Evolutionary conservation across 192 early-diverging fungal genomes (phyloP).

Genomic region (Lobosporangium transversale): DNA sequence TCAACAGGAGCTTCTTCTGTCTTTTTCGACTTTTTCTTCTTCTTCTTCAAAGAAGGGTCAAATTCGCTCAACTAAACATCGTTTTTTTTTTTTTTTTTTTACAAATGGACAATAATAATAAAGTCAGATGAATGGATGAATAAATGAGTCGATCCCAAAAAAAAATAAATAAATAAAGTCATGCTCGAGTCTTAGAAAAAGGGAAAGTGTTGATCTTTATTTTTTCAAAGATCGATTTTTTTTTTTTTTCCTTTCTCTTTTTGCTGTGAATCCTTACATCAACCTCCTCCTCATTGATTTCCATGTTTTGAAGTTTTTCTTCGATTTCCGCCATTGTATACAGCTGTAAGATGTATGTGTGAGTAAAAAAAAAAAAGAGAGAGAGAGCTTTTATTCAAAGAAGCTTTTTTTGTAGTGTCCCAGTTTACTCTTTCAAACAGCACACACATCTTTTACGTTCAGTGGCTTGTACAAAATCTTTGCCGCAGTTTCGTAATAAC

Average conservation of each 20-base stretch:
- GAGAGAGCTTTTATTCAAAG: too few species aligned
- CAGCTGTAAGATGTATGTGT: background rate
- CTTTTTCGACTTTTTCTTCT: conserved; percentile 28
- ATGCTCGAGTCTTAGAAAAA: background rate
- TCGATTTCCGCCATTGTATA: conserved; percentile 16
- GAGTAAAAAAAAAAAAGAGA: too few species aligned
- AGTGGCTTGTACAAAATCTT: too few species aligned
- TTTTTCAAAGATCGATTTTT: background rate
- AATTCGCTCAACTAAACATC: conserved; percentile 6
- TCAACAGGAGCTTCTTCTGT: conserved; percentile 14
- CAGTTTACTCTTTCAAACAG: too few species aligned
- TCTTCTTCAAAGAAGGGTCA: conserved; percentile 17
- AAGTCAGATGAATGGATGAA: background rate
- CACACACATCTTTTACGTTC: too few species aligned
- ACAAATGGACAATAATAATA: background rate
- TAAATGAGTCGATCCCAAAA: background rate
- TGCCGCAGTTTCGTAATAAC: too few species aligned
- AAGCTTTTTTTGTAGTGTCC: too few species aligned
- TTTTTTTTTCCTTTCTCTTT: background rate
- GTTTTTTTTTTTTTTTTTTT: background rate
- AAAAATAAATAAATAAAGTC: background rate
- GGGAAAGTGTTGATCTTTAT: too few species aligned
- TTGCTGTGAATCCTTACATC: conserved; percentile 24
- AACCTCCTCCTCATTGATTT: conserved; percentile 19
- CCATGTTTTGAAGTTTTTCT: conserved; percentile 21